Base-by-base conservation (phyloP, 306 rosid genomes). In the Vigna unguiculata region DNA sequence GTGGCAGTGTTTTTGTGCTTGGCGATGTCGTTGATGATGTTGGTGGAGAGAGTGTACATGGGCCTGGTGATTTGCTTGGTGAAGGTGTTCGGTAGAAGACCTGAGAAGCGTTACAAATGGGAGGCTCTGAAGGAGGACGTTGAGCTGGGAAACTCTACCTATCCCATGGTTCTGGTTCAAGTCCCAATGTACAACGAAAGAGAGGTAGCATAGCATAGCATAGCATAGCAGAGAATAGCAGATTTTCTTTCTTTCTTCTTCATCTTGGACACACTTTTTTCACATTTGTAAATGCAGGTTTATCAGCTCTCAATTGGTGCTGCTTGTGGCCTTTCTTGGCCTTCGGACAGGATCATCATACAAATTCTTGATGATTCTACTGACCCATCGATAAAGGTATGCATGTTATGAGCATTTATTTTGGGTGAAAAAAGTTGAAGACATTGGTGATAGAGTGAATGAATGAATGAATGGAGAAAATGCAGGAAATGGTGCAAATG, bases 361-460 rank as follows among this genome's bases (percentile, higher is more conserved):
- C 98, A 93, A 91, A 84, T 93, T 13, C 91, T 93, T 22, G 98
- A 93, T 20, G 98, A 93, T 74, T 93, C 98, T 59, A 93, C 98
- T 0, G 92, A 91, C 71, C 87, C 91, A 46, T 62, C 86, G 30
- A 86, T 91, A 76, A 91, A 90, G 93, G 98, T 93, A 55, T 5
- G 52, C 6, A 49, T 69, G 40, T 17, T 55, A 7, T 38, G 43
- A 38, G 46, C 1, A 28, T 28, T 28, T 28, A n/a, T n/a, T 28
- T 3, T 3, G 30, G 4, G 32, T 28, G 32, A 28, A n/a, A 2
- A 40, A 43, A 43, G 48, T 43, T 13, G 13, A 40, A 9, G 2
- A 2, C 45, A 40, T 40, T 38, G 11, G 11, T 38, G 43, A 38
- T 8, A 8, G 30, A 34, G 10, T 38, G 45, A 40, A 11, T 2